Evolutionary conservation across 495 filamentous ascomycete genomes (phyloP).

Genomic region (Talaromyces thailandensis): DNA sequence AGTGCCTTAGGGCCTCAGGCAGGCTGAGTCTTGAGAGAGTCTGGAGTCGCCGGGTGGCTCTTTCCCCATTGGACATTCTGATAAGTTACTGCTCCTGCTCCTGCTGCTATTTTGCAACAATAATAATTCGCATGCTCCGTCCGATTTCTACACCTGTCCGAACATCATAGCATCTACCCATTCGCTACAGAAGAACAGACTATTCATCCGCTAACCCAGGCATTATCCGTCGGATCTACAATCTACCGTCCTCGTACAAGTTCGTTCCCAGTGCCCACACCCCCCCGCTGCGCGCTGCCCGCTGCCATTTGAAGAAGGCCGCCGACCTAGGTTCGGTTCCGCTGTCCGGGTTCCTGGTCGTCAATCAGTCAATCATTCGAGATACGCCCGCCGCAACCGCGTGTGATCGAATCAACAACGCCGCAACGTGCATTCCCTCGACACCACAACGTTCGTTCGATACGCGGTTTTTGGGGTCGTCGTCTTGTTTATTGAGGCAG

Average conservation of each 20-base stretch:
- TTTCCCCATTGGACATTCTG: not conserved
- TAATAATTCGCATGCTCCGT: not conserved
- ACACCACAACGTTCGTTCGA: not conserved
- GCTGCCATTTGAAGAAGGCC: not conserved
- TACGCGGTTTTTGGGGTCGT: not conserved
- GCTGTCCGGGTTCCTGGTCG: not conserved
- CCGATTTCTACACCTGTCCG: not conserved
- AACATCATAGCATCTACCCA: not conserved
- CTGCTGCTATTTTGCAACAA: not conserved
- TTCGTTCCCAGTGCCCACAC: not conserved
- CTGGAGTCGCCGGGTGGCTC: not conserved
- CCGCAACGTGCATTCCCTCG: not conserved
- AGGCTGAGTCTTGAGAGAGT: not conserved
- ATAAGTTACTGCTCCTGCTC: not conserved
- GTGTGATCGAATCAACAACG: not conserved
- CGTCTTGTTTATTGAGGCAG: not conserved
- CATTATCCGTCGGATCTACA: not conserved
- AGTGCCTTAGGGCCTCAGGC: slow-evolving; percentile 1
- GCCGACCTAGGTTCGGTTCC: slow-evolving; percentile 1
- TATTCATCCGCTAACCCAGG: not conserved
- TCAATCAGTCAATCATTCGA: slow-evolving; percentile 4
- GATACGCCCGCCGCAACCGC: not conserved
- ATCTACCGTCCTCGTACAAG: not conserved
- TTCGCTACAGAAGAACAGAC: not conserved
- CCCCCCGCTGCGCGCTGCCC: not conserved